Evolutionary conservation across 495 filamentous ascomycete species (phyloP), one percentile per base, ranked within the genome.

Genomic region (Cryomyces antarcticus): DNA sequence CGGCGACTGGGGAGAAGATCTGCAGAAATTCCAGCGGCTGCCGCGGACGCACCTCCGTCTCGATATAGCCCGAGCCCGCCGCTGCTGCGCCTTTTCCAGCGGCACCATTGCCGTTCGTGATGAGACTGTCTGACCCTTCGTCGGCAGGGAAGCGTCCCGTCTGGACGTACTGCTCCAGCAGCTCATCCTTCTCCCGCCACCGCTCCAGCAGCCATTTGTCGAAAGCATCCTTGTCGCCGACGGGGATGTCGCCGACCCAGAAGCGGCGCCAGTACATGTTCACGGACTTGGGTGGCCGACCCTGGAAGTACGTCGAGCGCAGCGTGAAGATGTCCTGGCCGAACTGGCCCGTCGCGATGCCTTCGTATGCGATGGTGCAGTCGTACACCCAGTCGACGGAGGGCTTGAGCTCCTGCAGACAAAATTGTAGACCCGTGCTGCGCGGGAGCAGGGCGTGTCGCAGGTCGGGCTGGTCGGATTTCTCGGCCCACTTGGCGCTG

Each of bases 221-320:
- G 48, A 89, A 87, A 27, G 62, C 55, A 39, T 75, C 69, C 7
- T 57, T 57, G 52, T 72, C 69, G 28, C 75, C 64, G 11, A 83
- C 51, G 0, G 82, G 82, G 12, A 89, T 84, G 30, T 72, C 66
- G 31, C 61, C 62, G 6, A 84, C 43, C 0, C 63, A 58, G 51
- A 86, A 87, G 4, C 80, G 70, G 10, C 82, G 70, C 79, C 80
- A 89, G 57, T 87, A 73, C 63, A 89, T 81, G 54, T 87, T 86
- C 42, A 88, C 80, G 0, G 78, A 85, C 53, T 81, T 83, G 2
- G 82, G 82, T 4, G 80, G 75, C 31, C 77, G 71, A 27, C 82
- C 82, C 57, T 80, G 66, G 48, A 87, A 75, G 51, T 82, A 88
- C 9, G 75, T 79, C 37, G 72, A 69, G 5, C 70, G 65, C 9